Base-by-base conservation (phyloP, 768 basidiomycete genomes). In the Amanita pseudoporphyria region DNA sequence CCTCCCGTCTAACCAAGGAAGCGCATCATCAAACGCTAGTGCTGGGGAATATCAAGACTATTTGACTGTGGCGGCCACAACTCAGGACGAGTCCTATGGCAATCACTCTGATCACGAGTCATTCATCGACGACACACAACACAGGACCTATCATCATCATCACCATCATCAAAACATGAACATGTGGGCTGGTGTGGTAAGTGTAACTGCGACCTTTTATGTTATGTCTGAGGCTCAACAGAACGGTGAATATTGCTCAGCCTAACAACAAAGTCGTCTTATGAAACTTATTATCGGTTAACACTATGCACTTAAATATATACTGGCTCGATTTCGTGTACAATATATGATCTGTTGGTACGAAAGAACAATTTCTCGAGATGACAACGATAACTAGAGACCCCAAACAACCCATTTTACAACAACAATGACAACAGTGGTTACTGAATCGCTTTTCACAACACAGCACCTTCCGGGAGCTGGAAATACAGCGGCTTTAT, bases 31-130 rank as follows among this genome's bases (percentile, higher is more conserved):
- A 14, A 60, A 61, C 40, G 49, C 55, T 4, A 39, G 54, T 50
- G 56, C 57, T 31, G 59, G 59, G 22, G 78, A 79, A 42, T 82
- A 78, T 54, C 67, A 65, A 31, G 74, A 77, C 22, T 60, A 84
- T 46, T 65, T 86, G 54, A 77, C 76, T 9, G 79, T 73, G 1
- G 82, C 76, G 0, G 78, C 76, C 10, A 73, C 76, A 9, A 77
- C 77, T 13, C 77, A 78, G 48, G 69, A 72, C 44, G 72, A 73
- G 6, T 68, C 74, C 39, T 76, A 75, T 58, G 78, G 74, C 45
- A 79, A 71, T 53, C 75, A 77, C 57, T 67, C 70, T 21, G 71
- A 73, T 10, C 77, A 79, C 49, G 81, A 85, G 46, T 71, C 39
- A 9, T 50, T 19, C 22, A 50, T 50, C 10, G 49, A 50, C 21